phyloP scores from a whole-genome alignment of 257 asterid genomes.

The Nicotiana benthamiana region DNA sequence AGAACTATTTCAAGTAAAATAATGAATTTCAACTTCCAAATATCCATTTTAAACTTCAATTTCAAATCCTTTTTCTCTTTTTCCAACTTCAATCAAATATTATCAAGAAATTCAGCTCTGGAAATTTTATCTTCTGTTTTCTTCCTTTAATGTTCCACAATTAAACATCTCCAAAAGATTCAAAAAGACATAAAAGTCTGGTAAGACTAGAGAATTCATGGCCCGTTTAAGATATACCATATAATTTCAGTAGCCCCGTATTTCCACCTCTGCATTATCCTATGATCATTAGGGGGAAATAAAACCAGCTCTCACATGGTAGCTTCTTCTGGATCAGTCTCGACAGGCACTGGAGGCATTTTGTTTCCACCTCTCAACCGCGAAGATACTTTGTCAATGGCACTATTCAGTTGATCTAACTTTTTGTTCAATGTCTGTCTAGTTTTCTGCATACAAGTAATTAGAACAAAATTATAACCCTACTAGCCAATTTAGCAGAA shows the following conservation, averaged over 20 bases:
- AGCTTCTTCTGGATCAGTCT: conserved; percentile 61
- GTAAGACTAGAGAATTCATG: neutral
- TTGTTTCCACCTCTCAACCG: conserved; percentile 80
- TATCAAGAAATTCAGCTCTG: neutral
- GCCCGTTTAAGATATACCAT: neutral
- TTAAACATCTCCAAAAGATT: neutral
- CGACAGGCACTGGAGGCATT: conserved; percentile 45
- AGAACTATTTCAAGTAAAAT: neutral
- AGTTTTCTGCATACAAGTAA: conserved; percentile 47
- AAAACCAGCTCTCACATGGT: conserved; percentile 8
- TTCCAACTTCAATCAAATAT: neutral
- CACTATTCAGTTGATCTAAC: conserved; percentile 72
- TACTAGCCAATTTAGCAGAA: neutral
- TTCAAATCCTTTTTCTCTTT: neutral
- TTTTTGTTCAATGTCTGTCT: conserved; percentile 66
- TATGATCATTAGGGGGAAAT: neutral
- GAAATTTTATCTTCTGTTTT: neutral
- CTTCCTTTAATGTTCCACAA: neutral
- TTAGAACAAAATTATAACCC: neutral
- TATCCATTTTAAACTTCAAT: neutral
- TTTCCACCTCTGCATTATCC: neutral
- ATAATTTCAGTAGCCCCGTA: neutral
- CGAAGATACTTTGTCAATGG: conserved; percentile 75
- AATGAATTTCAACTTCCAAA: neutral
- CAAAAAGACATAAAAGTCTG: neutral